Base-by-base conservation (phyloP, 441 rosid species). In the Aleurites moluccanus region DNA sequence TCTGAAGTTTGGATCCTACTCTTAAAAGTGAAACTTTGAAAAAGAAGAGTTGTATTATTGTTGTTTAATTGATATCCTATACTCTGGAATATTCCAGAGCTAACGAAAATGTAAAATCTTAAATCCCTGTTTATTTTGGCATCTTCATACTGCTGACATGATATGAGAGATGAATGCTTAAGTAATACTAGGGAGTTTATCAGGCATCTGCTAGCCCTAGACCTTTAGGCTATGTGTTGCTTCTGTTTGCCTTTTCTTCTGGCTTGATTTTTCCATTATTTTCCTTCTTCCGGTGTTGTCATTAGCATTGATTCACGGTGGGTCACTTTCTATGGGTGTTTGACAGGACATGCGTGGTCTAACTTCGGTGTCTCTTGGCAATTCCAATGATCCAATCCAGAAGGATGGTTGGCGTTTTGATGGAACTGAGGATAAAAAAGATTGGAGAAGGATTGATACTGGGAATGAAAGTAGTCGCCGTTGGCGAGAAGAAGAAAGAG, bases 401-500 rank as follows among this genome's bases (percentile, higher is more conserved):
- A 95, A 96, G 85, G 97, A 93, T 72, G 85, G 76, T 65, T 89
- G 97, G 97, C 92, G 92, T 77, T 85, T 89, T 80, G 99, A 96
- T 80, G 92, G 89, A 75, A 78, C 91, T 6, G 90, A 91, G 66
- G 99, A 90, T 59, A 93, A 89, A 77, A 96, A 89, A 67, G 97
- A 92, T 67, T 86, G 97, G 98, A 88, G 89, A 85, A 92, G 86
- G 81, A 57, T 69, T 73, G 89, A 75, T 10, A 61, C 86, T 76
- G 94, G 89, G 40, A 77, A 66, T 85, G 98, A 92, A 76, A 82
- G 82, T 49, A 86, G 76, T 76, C 91, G 89, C 10, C 92, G 93
- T 35, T 93, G 99, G 99, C 97, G 92, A 20, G 99, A 96, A 78
- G 99, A 96, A 86, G 99, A 96, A 85, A 88, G 99, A 75, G 99